Evolutionary conservation across 2,329 filamentous ascomycete species (phyloP).

Genomic region (Sporothrix schenckii): DNA sequence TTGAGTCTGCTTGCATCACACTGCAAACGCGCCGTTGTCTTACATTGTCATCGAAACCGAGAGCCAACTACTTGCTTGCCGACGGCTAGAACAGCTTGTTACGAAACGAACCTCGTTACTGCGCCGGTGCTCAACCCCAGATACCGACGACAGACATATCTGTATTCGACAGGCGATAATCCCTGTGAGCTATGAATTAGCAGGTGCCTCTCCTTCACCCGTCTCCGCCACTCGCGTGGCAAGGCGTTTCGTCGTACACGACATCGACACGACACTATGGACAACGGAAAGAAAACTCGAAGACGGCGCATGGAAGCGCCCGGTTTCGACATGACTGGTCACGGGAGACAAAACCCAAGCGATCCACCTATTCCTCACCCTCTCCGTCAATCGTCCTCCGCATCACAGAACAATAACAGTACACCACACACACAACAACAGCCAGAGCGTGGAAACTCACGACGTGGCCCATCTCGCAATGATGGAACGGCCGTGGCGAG

Average conservation of each 20-base stretch:
- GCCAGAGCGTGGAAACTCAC: not conserved
- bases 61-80: not conserved
- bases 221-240: conserved; percentile 27
- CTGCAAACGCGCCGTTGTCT: not conserved
- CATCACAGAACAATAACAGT: not conserved
- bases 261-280: not conserved
- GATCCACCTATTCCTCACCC: conserved; percentile 10
- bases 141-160: not conserved
- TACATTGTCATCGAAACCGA: not conserved
- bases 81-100: not conserved
- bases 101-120: not conserved
- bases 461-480: not conserved
- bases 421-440: not conserved
- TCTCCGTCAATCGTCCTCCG: not conserved
- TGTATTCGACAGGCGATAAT: not conserved
- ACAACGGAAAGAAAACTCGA: not conserved
- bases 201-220: conserved; percentile 24
- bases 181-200: not conserved
- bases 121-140: not conserved
- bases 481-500: not conserved
- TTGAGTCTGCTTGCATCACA: not conserved
- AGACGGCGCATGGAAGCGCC: not conserved
- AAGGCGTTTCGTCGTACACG: conserved; percentile 27
- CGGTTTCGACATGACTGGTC: conserved; percentile 1
- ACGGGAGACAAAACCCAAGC: not conserved